These are phyloP conservation scores for Macadamia tetraphylla DNA, from an alignment of 164 flowering plant genomes.

Conservation along the genomic window DNA sequence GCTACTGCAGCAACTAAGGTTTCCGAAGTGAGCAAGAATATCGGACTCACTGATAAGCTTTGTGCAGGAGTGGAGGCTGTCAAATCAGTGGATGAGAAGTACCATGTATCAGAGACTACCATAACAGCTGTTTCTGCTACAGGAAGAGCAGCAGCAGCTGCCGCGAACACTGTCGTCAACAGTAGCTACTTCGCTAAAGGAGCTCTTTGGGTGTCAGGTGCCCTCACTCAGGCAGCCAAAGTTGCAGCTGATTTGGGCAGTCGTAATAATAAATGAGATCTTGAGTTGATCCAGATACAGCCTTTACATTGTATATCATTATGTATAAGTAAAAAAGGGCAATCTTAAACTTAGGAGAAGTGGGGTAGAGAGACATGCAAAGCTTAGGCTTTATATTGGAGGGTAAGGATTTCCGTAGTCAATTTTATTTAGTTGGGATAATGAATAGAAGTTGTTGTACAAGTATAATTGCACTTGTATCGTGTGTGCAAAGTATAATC, in stretches of 20 bases:
- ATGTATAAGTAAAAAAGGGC: not conserved
- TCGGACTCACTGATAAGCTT: conserved; percentile 65
- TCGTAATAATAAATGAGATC: conserved; percentile 20
- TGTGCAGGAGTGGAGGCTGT: conserved; percentile 58
- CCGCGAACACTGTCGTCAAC: conserved; percentile 60
- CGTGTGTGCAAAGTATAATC: no score
- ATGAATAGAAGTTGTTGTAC: no score
- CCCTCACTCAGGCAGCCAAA: conserved; percentile 61
- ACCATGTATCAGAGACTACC: conserved; percentile 47
- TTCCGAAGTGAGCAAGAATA: conserved; percentile 56
- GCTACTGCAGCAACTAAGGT: conserved; percentile 70
- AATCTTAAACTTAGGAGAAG: no score
- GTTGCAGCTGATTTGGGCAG: conserved; percentile 68
- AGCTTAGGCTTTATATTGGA: no score
- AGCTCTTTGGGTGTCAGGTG: conserved; percentile 77
- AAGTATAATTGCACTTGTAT: no score
- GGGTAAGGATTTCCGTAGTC: no score
- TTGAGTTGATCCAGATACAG: not conserved
- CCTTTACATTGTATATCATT: not conserved
- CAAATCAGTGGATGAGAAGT: conserved; percentile 59
- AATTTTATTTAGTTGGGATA: no score
- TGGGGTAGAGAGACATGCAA: no score
- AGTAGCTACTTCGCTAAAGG: conserved; percentile 79
- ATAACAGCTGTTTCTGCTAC: conserved; percentile 52
- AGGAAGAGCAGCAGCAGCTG: conserved; percentile 59